phyloP scores from a whole-genome alignment of 208 protist species.

The Acanthamoeba castellanii region DNA sequence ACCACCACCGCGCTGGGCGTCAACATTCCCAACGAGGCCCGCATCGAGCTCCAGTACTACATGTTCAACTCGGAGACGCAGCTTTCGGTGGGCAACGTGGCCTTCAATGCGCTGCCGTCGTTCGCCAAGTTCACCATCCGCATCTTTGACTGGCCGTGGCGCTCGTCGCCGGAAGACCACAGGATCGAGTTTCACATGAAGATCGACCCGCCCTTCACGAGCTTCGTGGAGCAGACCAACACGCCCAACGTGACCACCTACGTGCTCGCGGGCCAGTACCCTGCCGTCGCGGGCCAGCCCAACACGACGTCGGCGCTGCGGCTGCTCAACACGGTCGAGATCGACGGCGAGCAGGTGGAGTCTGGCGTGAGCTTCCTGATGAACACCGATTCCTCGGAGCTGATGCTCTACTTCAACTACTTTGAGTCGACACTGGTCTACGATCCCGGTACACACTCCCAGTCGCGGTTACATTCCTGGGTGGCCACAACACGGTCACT shows the following conservation, averaged over 20 bases:
- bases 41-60: background rate
- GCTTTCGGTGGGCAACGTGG: background rate
- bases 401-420: background rate
- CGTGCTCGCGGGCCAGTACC: background rate
- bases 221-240: background rate
- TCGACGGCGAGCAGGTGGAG: background rate
- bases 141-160: background rate
- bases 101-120: background rate
- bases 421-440: background rate
- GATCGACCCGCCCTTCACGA: background rate
- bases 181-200: background rate
- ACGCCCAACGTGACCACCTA: background rate
- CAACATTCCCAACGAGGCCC: background rate
- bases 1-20: background rate
- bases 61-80: background rate
- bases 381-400: background rate
- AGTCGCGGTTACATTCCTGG: too few relatives aligned
- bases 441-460: background rate
- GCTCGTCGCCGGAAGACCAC: background rate
- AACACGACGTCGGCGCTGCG: background rate
- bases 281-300: background rate
- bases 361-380: background rate
- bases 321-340: background rate
- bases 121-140: conserved; percentile 5
- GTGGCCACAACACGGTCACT: too few relatives aligned